Evolutionary conservation across 495 filamentous ascomycete species (phyloP), one percentile per base, ranked within the genome.

Genomic region (Neurospora sp.): DNA sequence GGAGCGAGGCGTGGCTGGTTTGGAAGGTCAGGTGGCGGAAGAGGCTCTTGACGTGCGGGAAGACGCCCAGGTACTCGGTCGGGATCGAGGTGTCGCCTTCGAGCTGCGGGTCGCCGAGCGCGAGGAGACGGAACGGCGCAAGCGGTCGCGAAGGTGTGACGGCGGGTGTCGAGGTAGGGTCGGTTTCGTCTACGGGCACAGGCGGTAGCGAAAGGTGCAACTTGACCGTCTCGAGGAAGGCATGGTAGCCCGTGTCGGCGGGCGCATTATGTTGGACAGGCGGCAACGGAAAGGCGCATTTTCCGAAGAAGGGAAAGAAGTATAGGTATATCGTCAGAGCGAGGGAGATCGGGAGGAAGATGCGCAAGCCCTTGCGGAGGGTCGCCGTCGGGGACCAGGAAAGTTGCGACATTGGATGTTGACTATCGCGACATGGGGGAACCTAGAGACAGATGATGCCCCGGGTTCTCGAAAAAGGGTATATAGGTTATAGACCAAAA

Each of bases 81-180:
- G 88, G 88, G 39, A 97, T 90, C 4, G 92, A 93, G 16, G 92
- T 93, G 80, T 97, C 94, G 77, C 96, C 96, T 82, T 99, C 96
- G 37, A 99, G 88, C 79, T 99, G 96, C 1, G 96, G 96, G 83
- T 99, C 96, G 73, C 91, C 96, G 62, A 99, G 90, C 14, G 93
- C 90, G 35, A 99, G 91, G 5, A 99, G 90, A 39, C 96, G 87
- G 82, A 99, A 97, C 4, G 92, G 92, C 16, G 90, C 93, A 75
- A 81, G 73, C 76, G 82, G 77, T 78, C 77, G 83, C 78, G 78
- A 79, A 27, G 73, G 73, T 49, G 70, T 23, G 2, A 74, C 42
- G 38, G 77, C 41, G 76, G 35, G 11, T 62, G 31, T 38, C 14
- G 44, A 12, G 71, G 31, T 77, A 73, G 77, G 80, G 70, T 80